Evolutionary conservation across 768 basidiomycete species (phyloP).

Genomic region (Tephrocybe sp.): DNA sequence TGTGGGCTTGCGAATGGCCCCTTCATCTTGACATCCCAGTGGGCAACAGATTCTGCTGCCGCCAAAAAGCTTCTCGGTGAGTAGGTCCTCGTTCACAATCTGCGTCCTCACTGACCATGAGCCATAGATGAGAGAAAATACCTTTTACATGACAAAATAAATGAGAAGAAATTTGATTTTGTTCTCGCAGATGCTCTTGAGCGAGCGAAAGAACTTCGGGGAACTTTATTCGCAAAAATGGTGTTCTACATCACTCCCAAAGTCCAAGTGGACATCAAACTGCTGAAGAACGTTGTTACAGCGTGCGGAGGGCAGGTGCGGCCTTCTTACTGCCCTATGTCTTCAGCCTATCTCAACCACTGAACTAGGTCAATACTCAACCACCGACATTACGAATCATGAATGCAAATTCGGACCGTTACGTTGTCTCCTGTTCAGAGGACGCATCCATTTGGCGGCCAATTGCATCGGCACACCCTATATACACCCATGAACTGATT

Average conservation of each 20-base stretch:
- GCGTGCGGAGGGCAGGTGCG: slow-evolving; percentile 72
- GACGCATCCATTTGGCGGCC: slow-evolving; percentile 69
- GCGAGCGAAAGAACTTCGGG: slow-evolving; percentile 50
- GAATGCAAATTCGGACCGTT: slow-evolving; percentile 45
- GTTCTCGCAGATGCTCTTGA: slow-evolving; percentile 57
- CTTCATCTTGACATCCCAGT: slow-evolving; percentile 59
- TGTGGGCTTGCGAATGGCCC: slow-evolving; percentile 67
- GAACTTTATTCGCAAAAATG: slow-evolving; percentile 59
- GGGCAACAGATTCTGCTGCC: slow-evolving; percentile 62
- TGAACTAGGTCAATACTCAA: slow-evolving; percentile 36
- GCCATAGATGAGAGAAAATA: slow-evolving; percentile 60
- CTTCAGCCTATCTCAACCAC: not conserved
- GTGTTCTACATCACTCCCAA: slow-evolving; percentile 76
- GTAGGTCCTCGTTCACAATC: slow-evolving; percentile 22
- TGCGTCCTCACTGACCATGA: not conserved
- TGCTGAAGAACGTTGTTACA: slow-evolving; percentile 66
- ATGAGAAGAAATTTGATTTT: slow-evolving; percentile 68
- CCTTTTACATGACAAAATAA: slow-evolving; percentile 53
- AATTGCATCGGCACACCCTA: slow-evolving; percentile 42
- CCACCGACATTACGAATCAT: slow-evolving; percentile 56
- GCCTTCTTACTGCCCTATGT: not conserved
- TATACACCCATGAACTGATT: slow-evolving; percentile 73
- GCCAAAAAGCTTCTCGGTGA: slow-evolving; percentile 61
- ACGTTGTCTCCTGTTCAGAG: slow-evolving; percentile 63
- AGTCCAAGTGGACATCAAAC: slow-evolving; percentile 52